Conservation (phyloP, 495 filamentous ascomycete genomes). For the Xylaria castorea region DNA sequence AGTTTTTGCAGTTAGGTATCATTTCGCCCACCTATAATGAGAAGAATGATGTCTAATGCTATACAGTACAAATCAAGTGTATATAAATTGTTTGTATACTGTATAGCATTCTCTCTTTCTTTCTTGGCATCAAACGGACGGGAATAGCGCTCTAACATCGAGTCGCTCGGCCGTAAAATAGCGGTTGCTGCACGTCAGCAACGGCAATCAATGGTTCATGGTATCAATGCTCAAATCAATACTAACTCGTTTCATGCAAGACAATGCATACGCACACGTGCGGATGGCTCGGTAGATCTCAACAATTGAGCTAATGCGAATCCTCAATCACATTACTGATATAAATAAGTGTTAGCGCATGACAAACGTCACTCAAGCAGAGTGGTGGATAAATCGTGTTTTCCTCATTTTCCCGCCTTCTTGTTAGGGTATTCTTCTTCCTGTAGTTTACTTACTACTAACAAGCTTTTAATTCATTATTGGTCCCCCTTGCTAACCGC, state of each 20-base stretch:
- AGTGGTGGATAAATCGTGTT: not conserved
- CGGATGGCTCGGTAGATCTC: constrained; percentile 6
- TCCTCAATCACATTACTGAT: not conserved
- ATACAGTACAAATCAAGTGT: not conserved
- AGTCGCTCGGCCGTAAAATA: constrained; percentile 11
- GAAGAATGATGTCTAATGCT: not conserved
- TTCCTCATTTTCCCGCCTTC: not conserved
- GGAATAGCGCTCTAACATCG: not conserved
- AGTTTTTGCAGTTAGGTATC: not conserved
- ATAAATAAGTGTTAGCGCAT: not conserved
- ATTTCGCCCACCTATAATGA: not conserved
- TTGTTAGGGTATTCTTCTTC: not conserved
- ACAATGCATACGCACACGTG: not conserved
- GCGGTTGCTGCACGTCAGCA: not conserved
- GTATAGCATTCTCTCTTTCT: not conserved
- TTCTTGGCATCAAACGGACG: constrained; percentile 6
- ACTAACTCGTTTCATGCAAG: not conserved
- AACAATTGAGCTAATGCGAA: not conserved
- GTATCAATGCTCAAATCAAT: not conserved
- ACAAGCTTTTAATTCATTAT: not conserved
- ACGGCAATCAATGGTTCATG: not conserved
- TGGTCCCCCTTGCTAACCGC: not conserved
- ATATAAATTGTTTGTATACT: not conserved
- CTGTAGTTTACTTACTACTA: not conserved
- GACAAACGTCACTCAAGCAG: not conserved